Conservation (phyloP, 2,329 filamentous ascomycete species). For the Cladosporium velox region DNA sequence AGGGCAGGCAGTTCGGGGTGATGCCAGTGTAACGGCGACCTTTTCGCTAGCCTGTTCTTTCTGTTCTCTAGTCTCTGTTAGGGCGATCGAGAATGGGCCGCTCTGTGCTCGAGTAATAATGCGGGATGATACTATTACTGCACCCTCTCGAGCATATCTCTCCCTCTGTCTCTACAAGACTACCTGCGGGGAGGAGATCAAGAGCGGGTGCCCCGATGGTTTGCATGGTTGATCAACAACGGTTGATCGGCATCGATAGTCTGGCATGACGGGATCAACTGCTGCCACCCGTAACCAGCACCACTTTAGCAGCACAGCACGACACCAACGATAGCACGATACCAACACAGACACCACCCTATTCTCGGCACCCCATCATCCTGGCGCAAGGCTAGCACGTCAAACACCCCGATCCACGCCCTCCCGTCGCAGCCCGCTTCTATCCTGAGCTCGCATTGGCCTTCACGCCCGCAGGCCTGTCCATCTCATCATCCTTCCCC, state of each 20-base stretch:
- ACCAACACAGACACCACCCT: neutral
- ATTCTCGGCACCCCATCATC: conserved; percentile 19
- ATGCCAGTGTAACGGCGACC: neutral
- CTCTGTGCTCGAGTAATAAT: conserved; percentile 2
- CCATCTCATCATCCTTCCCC: conserved; percentile 3
- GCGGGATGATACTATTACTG: neutral
- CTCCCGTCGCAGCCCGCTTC: neutral
- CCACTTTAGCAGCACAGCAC: neutral
- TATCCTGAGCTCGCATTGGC: conserved; percentile 11
- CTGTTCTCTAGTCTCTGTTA: neutral
- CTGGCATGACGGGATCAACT: neutral
- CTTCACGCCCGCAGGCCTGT: conserved; percentile 16
- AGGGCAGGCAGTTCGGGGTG: neutral
- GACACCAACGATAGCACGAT: neutral
- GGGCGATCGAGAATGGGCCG: neutral
- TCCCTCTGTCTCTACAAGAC: neutral
- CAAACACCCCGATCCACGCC: neutral
- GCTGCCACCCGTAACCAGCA: neutral
- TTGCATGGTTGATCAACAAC: neutral
- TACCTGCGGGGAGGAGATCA: neutral
- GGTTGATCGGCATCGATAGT: conserved; percentile 11
- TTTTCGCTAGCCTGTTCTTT: neutral
- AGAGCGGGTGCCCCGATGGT: neutral
- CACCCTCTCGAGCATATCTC: neutral
- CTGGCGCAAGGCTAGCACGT: conserved; percentile 1